A percentile compares a stretch with the other conserved stretches of the same genome.
These are phyloP conservation scores for Diaporthe aspalathi DNA, from an alignment of 2,329 filamentous ascomycete species.

Conservation along the genomic window DNA sequence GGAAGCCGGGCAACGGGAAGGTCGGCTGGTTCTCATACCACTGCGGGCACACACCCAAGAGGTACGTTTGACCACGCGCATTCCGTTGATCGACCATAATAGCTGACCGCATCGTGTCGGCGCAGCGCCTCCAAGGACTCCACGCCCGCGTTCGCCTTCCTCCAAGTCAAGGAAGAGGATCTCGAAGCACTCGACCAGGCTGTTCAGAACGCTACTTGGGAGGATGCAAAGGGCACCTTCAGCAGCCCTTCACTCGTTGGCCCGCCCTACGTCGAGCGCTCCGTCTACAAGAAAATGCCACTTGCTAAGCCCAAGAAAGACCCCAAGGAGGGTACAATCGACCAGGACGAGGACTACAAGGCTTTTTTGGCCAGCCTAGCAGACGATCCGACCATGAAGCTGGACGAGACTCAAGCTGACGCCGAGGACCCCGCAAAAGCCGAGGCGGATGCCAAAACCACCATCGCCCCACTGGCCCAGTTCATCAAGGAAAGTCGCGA, in stretches of 20 bases:
- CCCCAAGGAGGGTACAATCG: slow-evolving; percentile 91
- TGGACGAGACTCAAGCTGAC: slow-evolving; percentile 61
- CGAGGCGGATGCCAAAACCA: slow-evolving; percentile 70
- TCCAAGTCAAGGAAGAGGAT: slow-evolving; percentile 81
- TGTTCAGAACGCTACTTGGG: slow-evolving; percentile 77
- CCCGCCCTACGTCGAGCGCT: slow-evolving; percentile 83
- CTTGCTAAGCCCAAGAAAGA: slow-evolving; percentile 80
- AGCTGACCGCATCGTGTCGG: slow-evolving; percentile 27
- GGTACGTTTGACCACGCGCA: slow-evolving; percentile 67
- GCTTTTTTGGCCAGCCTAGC: slow-evolving; percentile 89
- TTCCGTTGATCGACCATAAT: slow-evolving; percentile 3
- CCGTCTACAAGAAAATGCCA: slow-evolving; percentile 86
- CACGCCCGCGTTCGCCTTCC: slow-evolving; percentile 80
- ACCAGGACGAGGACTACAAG: slow-evolving; percentile 96
- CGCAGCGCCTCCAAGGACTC: slow-evolving; percentile 85
- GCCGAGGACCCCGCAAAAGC: slow-evolving; percentile 60
- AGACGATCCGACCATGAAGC: slow-evolving; percentile 63
- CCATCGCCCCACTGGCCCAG: slow-evolving; percentile 78
- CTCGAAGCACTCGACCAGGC: slow-evolving; percentile 75
- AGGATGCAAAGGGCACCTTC: slow-evolving; percentile 83
- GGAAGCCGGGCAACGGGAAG: slow-evolving; percentile 83
- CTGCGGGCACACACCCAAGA: slow-evolving; percentile 79
- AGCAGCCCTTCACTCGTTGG: slow-evolving; percentile 79
- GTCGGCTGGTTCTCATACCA: slow-evolving; percentile 84
- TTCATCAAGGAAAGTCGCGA: slow-evolving; percentile 86